A percentile compares a stretch with the other conserved stretches of the same genome.
Evolutionary conservation across 2,329 filamentous ascomycete species (phyloP).

Genomic region (Exophiala mesophila): DNA sequence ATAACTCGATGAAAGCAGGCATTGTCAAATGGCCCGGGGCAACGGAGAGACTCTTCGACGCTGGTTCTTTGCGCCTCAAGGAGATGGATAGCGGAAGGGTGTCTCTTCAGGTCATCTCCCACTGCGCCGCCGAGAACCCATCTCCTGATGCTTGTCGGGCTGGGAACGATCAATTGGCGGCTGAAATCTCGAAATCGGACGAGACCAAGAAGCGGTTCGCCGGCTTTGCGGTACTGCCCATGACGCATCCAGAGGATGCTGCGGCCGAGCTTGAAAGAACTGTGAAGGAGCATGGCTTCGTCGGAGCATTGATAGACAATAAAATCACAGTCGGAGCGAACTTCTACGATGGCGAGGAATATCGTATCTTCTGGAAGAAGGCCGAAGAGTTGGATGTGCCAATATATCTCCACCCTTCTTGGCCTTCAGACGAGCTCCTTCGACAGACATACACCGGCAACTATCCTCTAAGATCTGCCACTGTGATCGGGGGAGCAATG

Average conservation of each 20-base stretch:
- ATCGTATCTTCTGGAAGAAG: slow-evolving; percentile 39
- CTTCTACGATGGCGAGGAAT: slow-evolving; percentile 43
- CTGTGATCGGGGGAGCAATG: slow-evolving; percentile 11
- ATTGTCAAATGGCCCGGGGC: no score
- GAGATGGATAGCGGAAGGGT: slow-evolving; percentile 20
- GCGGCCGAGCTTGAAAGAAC: slow-evolving; percentile 36
- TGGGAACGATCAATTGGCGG: slow-evolving; percentile 22
- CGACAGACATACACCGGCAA: slow-evolving; percentile 36
- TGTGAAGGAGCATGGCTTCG: slow-evolving; percentile 41
- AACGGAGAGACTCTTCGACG: slow-evolving; percentile 20
- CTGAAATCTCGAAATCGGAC: slow-evolving; percentile 26
- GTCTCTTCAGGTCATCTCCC: slow-evolving; percentile 22
- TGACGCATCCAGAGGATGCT: slow-evolving; percentile 34
- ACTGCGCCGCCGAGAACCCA: slow-evolving; percentile 16
- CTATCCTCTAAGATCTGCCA: slow-evolving; percentile 7
- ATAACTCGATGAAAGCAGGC: no score
- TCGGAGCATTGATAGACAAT: slow-evolving; percentile 46
- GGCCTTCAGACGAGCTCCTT: slow-evolving; percentile 35
- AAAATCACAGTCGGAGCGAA: slow-evolving; percentile 25
- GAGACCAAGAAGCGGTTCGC: slow-evolving; percentile 33
- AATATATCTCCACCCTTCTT: slow-evolving; percentile 50
- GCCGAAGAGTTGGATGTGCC: slow-evolving; percentile 47
- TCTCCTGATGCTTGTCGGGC: slow-evolving; percentile 13
- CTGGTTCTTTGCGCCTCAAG: slow-evolving; percentile 13
- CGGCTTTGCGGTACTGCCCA: slow-evolving; percentile 42